Percentiles rank a stretch among this genome's conserved stretches.
phyloP scores from a whole-genome alignment of 352 stramenopile species.

The Globisporangium viniferum region DNA sequence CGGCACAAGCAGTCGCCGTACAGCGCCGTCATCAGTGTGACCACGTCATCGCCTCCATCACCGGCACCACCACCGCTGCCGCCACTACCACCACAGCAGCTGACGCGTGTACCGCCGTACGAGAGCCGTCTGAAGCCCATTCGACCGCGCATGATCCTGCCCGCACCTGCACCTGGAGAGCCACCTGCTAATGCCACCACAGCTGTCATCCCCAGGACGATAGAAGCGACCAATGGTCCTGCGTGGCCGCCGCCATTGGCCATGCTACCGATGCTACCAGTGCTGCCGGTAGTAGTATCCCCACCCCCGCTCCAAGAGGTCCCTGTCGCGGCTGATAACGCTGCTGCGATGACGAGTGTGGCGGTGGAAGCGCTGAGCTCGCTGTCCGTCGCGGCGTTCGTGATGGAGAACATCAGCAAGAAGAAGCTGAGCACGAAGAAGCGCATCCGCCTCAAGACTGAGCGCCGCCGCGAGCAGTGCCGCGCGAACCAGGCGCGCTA shows the following conservation, averaged over 20 bases:
- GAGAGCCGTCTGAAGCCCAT: not conserved
- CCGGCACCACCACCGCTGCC: not conserved
- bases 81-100: not conserved
- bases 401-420: not conserved
- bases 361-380: not conserved
- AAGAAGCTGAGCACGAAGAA: constrained; percentile 5
- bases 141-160: not conserved
- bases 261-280: not conserved
- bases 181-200: not conserved
- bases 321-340: not conserved
- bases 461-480: constrained; percentile 29
- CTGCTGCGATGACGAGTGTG: not conserved
- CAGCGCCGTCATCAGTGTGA: no score
- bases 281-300: not conserved
- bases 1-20: not conserved
- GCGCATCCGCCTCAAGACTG: constrained; percentile 24
- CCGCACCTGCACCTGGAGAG: not conserved
- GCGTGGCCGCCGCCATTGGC: not conserved
- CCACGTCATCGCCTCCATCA: not conserved
- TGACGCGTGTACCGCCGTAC: not conserved
- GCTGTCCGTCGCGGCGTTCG: not conserved
- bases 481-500: constrained; percentile 33
- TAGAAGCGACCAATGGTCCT: not conserved
- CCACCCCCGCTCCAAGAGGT: not conserved
- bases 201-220: not conserved